A percentile compares a stretch with the other conserved stretches of the same genome.
These are phyloP conservation scores for Manihot esculenta DNA, from an alignment of 441 rosid genomes.

Conservation along the genomic window DNA sequence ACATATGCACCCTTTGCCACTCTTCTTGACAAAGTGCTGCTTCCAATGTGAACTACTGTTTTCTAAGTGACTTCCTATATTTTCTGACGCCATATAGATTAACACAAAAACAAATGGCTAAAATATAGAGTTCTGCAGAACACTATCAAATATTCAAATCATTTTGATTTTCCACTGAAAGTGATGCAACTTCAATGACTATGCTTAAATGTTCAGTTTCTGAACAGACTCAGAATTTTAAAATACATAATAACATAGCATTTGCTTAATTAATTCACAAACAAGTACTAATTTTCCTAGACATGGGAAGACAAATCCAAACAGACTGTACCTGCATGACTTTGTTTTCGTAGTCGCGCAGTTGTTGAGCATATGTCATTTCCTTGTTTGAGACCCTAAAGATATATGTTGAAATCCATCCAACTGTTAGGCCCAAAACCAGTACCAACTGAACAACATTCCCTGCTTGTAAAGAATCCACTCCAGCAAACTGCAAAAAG, in stretches of 20 bases:
- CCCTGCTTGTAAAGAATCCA: slow-evolving; percentile 90
- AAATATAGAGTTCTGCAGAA: neutral
- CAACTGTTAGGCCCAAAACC: slow-evolving; percentile 82
- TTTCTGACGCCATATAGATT: neutral
- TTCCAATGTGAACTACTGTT: too few species aligned
- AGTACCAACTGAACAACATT: slow-evolving; percentile 77
- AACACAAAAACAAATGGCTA: neutral
- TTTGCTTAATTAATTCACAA: neutral
- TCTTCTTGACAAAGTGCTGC: too few species aligned
- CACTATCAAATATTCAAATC: neutral
- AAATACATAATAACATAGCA: too few species aligned
- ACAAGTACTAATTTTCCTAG: neutral
- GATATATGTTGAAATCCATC: slow-evolving; percentile 90
- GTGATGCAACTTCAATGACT: neutral
- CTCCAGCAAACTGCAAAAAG: slow-evolving; percentile 65
- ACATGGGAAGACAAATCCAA: neutral
- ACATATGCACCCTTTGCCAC: too few species aligned
- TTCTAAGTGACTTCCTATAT: neutral
- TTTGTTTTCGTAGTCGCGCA: slow-evolving; percentile 85
- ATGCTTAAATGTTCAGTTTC: neutral
- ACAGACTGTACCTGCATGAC: slow-evolving; percentile 71
- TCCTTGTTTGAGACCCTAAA: slow-evolving; percentile 94
- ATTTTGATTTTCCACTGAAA: neutral
- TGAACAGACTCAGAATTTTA: too few species aligned
- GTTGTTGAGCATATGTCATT: slow-evolving; percentile 91